Conservation (phyloP, 2,329 filamentous ascomycete genomes). For the Penicillium sp. region DNA sequence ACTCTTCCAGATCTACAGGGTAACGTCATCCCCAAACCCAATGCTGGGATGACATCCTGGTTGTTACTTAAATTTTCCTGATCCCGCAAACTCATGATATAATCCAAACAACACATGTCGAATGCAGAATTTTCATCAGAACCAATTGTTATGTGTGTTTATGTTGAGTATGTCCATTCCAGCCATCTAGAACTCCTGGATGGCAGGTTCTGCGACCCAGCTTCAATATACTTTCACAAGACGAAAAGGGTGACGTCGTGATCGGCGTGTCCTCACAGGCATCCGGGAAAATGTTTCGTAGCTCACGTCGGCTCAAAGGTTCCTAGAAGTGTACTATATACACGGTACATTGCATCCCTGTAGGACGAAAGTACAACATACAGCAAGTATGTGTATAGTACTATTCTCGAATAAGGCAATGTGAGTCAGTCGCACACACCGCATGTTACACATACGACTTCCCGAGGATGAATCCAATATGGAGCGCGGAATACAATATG, state of each 20-base stretch:
- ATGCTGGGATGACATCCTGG: background rate
- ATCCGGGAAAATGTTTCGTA: background rate
- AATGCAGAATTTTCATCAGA: background rate
- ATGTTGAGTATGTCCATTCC: background rate
- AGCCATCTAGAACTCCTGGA: background rate
- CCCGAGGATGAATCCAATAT: background rate
- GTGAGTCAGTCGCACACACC: background rate
- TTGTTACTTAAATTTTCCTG: background rate
- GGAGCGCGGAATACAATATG: too few relatives aligned
- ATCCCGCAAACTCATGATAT: background rate
- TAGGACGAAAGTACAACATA: background rate
- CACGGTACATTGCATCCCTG: background rate
- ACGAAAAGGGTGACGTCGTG: constrained; percentile 13
- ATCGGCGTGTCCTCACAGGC: constrained; percentile 11
- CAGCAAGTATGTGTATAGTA: too few relatives aligned
- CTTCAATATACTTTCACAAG: background rate
- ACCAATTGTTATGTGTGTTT: background rate
- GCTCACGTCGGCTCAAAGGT: background rate
- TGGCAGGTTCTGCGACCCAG: background rate
- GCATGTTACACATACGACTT: background rate
- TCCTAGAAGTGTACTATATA: background rate
- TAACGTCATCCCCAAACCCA: background rate
- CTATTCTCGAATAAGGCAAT: background rate
- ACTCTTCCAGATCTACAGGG: background rate
- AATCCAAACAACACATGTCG: background rate